phyloP scores from a whole-genome alignment of 2,329 filamentous ascomycete genomes.

The Ceratocystis cubensis region DNA sequence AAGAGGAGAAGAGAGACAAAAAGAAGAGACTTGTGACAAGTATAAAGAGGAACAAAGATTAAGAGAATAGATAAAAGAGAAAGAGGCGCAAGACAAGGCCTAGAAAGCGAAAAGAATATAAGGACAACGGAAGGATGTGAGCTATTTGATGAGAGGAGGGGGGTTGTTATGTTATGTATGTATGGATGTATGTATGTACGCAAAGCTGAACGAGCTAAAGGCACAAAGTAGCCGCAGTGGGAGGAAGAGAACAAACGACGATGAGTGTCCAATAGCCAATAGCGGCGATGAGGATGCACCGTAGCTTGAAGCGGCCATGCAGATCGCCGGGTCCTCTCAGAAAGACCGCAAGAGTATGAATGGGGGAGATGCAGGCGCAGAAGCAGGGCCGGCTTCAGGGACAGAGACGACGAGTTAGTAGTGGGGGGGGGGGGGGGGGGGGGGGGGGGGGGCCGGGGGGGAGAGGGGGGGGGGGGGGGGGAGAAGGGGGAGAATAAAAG shows the following conservation, averaged over 20 bases:
- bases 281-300: not conserved
- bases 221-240: not conserved
- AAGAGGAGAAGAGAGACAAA: not conserved
- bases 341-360: not conserved
- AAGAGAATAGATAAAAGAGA: not conserved
- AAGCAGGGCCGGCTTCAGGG: conserved; percentile 18
- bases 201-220: not conserved
- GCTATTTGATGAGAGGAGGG: not conserved
- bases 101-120: not conserved
- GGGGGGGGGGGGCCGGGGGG: too few relatives aligned
- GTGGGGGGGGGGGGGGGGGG: not conserved
- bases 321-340: conserved; percentile 7
- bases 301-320: conserved; percentile 6
- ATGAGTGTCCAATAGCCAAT: not conserved
- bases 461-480: not conserved
- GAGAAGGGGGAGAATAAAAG: conserved; percentile 16
- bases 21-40: not conserved
- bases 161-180: not conserved
- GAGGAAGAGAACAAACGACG: conserved; percentile 4
- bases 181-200: too few relatives aligned
- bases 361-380: not conserved
- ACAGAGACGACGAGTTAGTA: conserved; percentile 6
- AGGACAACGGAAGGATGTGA: conserved; percentile 12
- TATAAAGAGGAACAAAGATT: conserved; percentile 3
- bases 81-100: not conserved